Conservation (phyloP, 495 filamentous ascomycete species). For the Penicillium paradoxum region DNA sequence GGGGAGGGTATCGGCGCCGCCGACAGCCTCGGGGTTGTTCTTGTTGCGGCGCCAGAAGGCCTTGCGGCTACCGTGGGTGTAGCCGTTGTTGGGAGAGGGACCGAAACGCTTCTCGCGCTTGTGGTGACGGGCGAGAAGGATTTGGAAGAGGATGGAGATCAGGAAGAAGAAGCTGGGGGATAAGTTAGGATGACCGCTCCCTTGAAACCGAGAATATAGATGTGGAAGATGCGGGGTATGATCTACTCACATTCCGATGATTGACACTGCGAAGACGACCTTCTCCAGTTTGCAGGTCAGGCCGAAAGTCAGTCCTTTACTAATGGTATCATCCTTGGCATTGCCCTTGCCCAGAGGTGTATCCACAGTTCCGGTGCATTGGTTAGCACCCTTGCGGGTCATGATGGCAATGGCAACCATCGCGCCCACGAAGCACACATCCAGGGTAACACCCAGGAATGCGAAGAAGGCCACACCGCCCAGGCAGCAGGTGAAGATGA, state of each 20-base stretch:
- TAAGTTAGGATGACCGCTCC: neutral
- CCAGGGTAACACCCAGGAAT: conserved; percentile 66
- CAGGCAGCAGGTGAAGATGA: conserved; percentile 71
- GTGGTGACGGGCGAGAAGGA: conserved; percentile 62
- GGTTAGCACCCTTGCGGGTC: conserved; percentile 57
- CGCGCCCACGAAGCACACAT: conserved; percentile 73
- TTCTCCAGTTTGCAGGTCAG: conserved; percentile 67
- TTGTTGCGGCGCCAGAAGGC: conserved; percentile 47
- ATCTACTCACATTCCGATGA: conserved; percentile 66
- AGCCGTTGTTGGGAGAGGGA: conserved; percentile 69
- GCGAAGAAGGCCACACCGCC: conserved; percentile 73
- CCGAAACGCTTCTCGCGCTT: conserved; percentile 76
- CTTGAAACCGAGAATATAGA: neutral
- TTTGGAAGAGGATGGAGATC: conserved; percentile 58
- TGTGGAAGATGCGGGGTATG: neutral
- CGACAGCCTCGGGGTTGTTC: conserved; percentile 32
- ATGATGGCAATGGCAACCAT: conserved; percentile 75
- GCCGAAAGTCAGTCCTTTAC: conserved; percentile 34
- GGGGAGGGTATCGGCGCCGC: conserved; percentile 29
- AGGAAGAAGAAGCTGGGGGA: conserved; percentile 58
- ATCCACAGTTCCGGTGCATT: conserved; percentile 57
- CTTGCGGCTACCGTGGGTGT: conserved; percentile 62
- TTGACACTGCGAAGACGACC: conserved; percentile 68
- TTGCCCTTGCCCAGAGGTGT: conserved; percentile 64
- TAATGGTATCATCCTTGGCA: conserved; percentile 35